phyloP scores from a whole-genome alignment of 768 basidiomycete species.

The Leccinum incarnatum region DNA sequence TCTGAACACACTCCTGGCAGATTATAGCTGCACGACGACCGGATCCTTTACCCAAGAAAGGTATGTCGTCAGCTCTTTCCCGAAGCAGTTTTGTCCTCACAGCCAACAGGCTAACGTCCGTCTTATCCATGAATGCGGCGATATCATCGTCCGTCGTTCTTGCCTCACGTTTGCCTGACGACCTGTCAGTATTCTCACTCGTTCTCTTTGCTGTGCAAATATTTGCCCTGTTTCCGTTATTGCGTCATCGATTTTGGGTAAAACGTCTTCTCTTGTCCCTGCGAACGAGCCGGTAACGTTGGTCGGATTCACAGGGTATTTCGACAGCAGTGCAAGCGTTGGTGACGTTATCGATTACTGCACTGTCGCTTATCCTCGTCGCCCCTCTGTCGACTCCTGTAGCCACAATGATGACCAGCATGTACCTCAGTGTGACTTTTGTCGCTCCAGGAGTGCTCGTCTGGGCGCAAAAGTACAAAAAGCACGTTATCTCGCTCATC shows the following conservation, averaged over 20 bases:
- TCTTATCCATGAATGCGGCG: slow-evolving; percentile 87
- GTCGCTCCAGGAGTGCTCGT: slow-evolving; percentile 70
- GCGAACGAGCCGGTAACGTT: slow-evolving; percentile 11
- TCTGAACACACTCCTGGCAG: slow-evolving; percentile 78
- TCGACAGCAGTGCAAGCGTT: slow-evolving; percentile 44
- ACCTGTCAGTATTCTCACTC: slow-evolving; percentile 85
- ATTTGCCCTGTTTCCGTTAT: slow-evolving; percentile 81
- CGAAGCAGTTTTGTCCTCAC: slow-evolving; percentile 23
- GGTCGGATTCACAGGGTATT: slow-evolving; percentile 40
- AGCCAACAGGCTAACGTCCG: slow-evolving; percentile 65
- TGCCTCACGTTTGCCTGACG: slow-evolving; percentile 82
- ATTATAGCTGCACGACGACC: slow-evolving; percentile 60
- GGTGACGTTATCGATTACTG: slow-evolving; percentile 53
- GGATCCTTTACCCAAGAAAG: slow-evolving; percentile 54
- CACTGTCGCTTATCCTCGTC: slow-evolving; percentile 51
- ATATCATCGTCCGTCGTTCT: slow-evolving; percentile 91
- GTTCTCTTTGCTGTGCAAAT: slow-evolving; percentile 79
- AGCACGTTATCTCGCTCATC: slow-evolving; percentile 45
- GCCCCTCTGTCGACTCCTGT: slow-evolving; percentile 53
- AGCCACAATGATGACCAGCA: slow-evolving; percentile 48
- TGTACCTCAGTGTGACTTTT: slow-evolving; percentile 61
- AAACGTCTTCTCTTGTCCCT: slow-evolving; percentile 14
- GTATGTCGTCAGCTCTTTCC: slow-evolving; percentile 37
- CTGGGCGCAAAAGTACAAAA: slow-evolving; percentile 88
- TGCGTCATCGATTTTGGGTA: slow-evolving; percentile 74